Evolutionary conservation across 2,329 filamentous ascomycete genomes (phyloP).

Genomic region (Pseudogymnoascus sp.): DNA sequence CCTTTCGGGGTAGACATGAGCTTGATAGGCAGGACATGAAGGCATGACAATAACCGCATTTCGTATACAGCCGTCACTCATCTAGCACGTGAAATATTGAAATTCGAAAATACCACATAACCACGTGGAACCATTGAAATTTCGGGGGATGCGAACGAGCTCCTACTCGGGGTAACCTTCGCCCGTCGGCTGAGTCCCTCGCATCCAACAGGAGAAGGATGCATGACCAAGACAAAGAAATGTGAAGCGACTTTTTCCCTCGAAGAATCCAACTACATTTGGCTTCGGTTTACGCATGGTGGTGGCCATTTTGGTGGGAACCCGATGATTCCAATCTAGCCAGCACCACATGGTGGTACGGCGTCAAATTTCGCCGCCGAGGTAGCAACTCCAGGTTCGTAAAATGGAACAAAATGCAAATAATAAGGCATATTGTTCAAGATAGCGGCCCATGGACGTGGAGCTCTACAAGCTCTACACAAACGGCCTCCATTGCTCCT

Average conservation of each 20-base stretch:
- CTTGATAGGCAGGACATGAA: background rate
- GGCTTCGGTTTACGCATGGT: background rate
- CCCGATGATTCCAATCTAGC: no score
- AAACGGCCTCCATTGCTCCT: slow-evolving; percentile 11
- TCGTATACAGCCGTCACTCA: background rate
- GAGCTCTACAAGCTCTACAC: background rate
- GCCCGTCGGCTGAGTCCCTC: background rate
- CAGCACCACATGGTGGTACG: background rate
- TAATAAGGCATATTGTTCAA: background rate
- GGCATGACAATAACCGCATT: background rate
- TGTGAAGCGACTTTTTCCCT: background rate
- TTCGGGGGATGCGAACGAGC: background rate
- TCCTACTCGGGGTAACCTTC: background rate
- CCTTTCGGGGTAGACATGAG: background rate
- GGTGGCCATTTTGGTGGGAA: no score
- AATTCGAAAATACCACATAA: background rate
- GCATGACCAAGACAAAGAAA: background rate
- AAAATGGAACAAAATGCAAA: background rate
- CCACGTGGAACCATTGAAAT: background rate
- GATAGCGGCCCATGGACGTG: background rate
- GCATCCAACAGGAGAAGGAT: background rate
- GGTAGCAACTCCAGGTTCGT: background rate
- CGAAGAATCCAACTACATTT: background rate
- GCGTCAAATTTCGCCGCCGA: background rate
- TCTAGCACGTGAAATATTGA: background rate